These are phyloP conservation scores for Umbelopsis isabellina DNA, from an alignment of 192 early-diverging fungal genomes.

Conservation along the genomic window DNA sequence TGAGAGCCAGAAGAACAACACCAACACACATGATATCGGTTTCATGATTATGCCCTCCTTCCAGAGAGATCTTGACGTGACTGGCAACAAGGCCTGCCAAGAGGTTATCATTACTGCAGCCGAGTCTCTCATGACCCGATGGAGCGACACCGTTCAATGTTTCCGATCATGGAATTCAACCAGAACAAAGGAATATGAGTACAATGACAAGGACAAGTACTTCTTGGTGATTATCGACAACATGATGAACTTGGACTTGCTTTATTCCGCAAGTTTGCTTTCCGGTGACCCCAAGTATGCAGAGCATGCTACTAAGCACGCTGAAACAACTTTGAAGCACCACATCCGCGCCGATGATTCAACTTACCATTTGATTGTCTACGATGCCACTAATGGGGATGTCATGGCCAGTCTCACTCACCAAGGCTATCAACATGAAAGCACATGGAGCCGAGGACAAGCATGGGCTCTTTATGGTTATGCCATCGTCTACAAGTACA, in stretches of 20 bases:
- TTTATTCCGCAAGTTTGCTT: conserved; percentile 21
- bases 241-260: conserved; percentile 31
- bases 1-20: conserved; percentile 21
- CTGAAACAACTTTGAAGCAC: conserved; percentile 26
- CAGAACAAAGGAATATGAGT: conserved; percentile 17
- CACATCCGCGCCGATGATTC: conserved; percentile 21
- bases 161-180: conserved; percentile 25
- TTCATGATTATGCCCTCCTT: conserved; percentile 33
- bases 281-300: conserved; percentile 24
- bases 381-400: conserved; percentile 19
- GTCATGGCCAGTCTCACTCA: conserved; percentile 7
- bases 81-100: not conserved
- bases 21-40: conserved; percentile 26
- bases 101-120: conserved; percentile 20
- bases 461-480: conserved; percentile 27
- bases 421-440: conserved; percentile 22
- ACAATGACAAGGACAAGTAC: conserved; percentile 15
- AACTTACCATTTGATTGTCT: conserved; percentile 29
- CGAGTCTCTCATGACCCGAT: conserved; percentile 23
- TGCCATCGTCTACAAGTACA: conserved; percentile 28
- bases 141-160: conserved; percentile 16
- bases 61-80: conserved; percentile 22
- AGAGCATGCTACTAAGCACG: conserved; percentile 20
- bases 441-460: conserved; percentile 32
- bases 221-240: conserved; percentile 31